Evolutionary conservation across 345 rosid species (phyloP).

Genomic region (Cardamine resedifolia): DNA sequence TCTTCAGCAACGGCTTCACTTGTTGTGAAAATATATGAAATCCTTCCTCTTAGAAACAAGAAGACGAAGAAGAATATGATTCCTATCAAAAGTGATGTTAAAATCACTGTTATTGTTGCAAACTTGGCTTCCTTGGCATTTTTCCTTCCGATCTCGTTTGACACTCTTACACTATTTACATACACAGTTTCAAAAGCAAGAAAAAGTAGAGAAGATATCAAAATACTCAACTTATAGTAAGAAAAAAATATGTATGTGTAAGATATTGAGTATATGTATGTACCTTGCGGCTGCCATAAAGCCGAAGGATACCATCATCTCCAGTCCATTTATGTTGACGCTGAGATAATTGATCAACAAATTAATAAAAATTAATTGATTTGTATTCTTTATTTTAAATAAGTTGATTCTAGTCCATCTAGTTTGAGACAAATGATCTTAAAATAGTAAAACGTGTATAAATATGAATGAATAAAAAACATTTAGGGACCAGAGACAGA

Average conservation of each 20-base stretch:
- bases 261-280: not conserved
- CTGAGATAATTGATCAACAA: slow-evolving; percentile 36
- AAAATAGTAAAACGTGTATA: not conserved
- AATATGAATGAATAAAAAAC: not conserved
- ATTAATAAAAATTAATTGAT: not conserved
- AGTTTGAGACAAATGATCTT: not conserved
- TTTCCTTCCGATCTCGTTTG: slow-evolving; percentile 80
- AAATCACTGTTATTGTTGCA: slow-evolving; percentile 42
- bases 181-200: not conserved
- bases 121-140: slow-evolving; percentile 55
- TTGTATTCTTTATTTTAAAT: not conserved
- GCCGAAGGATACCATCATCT: slow-evolving; percentile 78
- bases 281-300: slow-evolving; percentile 78
- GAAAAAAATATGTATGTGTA: too few relatives aligned
- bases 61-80: slow-evolving; percentile 45
- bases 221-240: too few relatives aligned
- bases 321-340: slow-evolving; percentile 69
- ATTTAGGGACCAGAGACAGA: not conserved
- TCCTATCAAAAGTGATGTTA: slow-evolving; percentile 61
- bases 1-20: slow-evolving; percentile 50
- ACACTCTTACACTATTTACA: slow-evolving; percentile 57
- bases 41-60: slow-evolving; percentile 48
- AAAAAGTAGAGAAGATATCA: not conserved
- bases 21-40: slow-evolving; percentile 59
- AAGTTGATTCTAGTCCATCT: not conserved